Evolutionary conservation across 352 stramenopile genomes (phyloP).

Genomic region (Lagenidium sp.): DNA sequence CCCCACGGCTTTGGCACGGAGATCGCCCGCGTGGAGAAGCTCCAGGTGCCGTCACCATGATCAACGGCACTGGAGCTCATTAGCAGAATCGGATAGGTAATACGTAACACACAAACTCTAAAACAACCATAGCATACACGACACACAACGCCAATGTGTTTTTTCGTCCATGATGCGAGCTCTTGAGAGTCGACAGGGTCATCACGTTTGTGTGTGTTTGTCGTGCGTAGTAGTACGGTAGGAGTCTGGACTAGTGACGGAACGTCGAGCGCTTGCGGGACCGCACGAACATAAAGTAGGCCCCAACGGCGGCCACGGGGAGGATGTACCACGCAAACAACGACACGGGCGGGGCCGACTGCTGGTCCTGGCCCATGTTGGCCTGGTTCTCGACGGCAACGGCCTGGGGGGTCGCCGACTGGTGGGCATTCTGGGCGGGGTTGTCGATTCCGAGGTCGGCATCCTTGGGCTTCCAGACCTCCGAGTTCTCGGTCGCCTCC

Average conservation of each 20-base stretch:
- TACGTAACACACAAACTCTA: background rate
- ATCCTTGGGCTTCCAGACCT: constrained; percentile 54
- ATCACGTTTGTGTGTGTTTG: too few species aligned
- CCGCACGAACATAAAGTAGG: constrained; percentile 52
- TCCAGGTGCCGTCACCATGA: constrained; percentile 2
- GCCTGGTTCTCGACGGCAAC: constrained; percentile 23
- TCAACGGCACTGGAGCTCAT: background rate
- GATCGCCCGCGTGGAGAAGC: constrained; percentile 14
- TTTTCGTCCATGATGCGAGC: too few species aligned
- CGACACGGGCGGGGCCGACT: constrained; percentile 44
- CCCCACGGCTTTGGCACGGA: constrained; percentile 53
- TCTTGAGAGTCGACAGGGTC: too few species aligned
- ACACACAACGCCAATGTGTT: too few species aligned
- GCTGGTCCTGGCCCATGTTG: constrained; percentile 31
- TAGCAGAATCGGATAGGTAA: background rate
- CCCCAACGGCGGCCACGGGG: constrained; percentile 48
- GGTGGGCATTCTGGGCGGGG: constrained; percentile 31
- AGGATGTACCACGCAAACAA: constrained; percentile 79
- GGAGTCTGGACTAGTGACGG: too few species aligned
- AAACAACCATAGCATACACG: constrained; percentile 1
- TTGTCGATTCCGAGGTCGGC: constrained; percentile 57
- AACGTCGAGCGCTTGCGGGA: constrained; percentile 10
- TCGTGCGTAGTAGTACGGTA: too few species aligned
- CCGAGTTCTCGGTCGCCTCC: constrained; percentile 16
- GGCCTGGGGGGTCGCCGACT: constrained; percentile 12